Base-by-base conservation (phyloP, 257 asterid genomes). In the Paraleonurus japonicus region DNA sequence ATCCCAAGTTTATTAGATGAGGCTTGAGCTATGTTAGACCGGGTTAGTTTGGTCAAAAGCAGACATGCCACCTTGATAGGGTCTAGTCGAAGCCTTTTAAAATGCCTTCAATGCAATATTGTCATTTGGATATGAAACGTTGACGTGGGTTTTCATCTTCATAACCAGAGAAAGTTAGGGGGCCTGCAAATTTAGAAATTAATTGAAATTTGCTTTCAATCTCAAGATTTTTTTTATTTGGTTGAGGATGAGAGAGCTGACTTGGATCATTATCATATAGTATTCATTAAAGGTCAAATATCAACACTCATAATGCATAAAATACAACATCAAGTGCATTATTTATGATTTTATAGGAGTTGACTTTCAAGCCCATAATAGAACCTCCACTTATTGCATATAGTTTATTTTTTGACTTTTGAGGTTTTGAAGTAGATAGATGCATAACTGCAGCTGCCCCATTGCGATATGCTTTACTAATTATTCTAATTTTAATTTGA, bases 371-470 rank as follows among this genome's bases (percentile, higher is more conserved):
- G 28, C 58, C 33, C 10, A 70, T 58, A 45, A 65, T 65, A 27
- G 80, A 61, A 16, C 30, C 75, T 66, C 78, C 77, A 75, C 69
- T 70, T 59, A 15, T 61, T 70, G 32, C 66, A 39, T 12, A 60
- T 41, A 60, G 75, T 73, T 67, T 67, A 12, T 32, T 35, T 33
- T 67, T 73, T 68, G 68, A 73, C 78, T 67, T 77, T 48, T 67
- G 53, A n/a, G 70, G 53, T 22, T 23, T 26, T 27, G 61, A 39
- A 30, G 32, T 41, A 28, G 53, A 72, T 62, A 17, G 5, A 58
- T 60, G 32, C n/a, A n/a, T n/a, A n/a, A n/a, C n/a, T n/a, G n/a
- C 50, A 65, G n/a, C 70, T 62, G 58, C 76, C 53, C 67, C 54
- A 15, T 61, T 45, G 3, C 16, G 12, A 62, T 72, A 28, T 61